A percentile compares a stretch with the other conserved stretches of the same genome.
Evolutionary conservation across 495 filamentous ascomycete genomes (phyloP).

Genomic region (Filosporella fistucella): DNA sequence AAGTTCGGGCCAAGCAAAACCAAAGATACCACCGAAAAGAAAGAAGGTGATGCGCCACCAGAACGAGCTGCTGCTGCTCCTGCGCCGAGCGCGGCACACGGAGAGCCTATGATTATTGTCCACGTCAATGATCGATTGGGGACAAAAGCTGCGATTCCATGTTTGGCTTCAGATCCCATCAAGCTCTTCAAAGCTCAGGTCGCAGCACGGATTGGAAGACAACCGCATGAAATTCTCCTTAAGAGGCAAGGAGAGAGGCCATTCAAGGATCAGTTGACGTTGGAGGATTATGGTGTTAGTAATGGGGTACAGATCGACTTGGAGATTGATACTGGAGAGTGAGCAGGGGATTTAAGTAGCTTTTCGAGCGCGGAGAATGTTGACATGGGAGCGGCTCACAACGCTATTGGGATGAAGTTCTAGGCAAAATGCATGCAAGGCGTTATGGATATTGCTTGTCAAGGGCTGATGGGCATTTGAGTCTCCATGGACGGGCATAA

Average conservation of each 20-base stretch:
- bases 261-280: conserved; percentile 81
- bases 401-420: too few relatives aligned
- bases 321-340: conserved; percentile 77
- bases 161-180: conserved; percentile 74
- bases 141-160: conserved; percentile 86
- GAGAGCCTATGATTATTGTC: conserved; percentile 85
- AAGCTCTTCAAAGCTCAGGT: conserved; percentile 87
- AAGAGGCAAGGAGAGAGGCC: conserved; percentile 89
- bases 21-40: neutral
- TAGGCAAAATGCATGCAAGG: too few relatives aligned
- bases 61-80: conserved; percentile 22
- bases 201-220: conserved; percentile 77
- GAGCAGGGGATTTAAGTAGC: too few relatives aligned
- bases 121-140: conserved; percentile 89
- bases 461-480: neutral
- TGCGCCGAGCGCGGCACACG: conserved; percentile 27
- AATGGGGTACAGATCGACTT: conserved; percentile 88
- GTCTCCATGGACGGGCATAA: too few relatives aligned
- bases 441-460: neutral
- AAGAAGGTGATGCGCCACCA: conserved; percentile 14
- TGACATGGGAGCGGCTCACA: too few relatives aligned
- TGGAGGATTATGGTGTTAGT: conserved; percentile 86
- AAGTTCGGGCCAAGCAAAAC: neutral
- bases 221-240: conserved; percentile 84
- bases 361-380: too few relatives aligned